Conservation (phyloP, 257 asterid genomes). For the Nicotiana obtusifolia region DNA sequence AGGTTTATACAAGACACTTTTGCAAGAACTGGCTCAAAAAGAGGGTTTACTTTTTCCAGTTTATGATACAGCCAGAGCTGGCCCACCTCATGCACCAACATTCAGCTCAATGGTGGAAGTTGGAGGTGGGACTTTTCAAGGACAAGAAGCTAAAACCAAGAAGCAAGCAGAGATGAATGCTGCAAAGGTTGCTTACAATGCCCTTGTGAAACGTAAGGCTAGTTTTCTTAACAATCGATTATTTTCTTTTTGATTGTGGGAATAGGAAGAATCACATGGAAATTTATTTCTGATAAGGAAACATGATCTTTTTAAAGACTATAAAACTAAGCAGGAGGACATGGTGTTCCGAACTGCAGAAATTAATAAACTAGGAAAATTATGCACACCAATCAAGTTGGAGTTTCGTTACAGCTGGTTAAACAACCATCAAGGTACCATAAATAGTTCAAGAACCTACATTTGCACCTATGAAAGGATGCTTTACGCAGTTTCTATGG, state of each 20-base stretch:
- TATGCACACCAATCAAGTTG: slow-evolving; percentile 1
- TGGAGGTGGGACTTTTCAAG: slow-evolving; percentile 39
- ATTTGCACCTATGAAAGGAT: not conserved
- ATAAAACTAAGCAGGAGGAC: not conserved
- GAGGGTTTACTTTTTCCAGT: slow-evolving; percentile 43
- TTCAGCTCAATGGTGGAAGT: slow-evolving; percentile 52
- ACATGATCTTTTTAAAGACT: not conserved
- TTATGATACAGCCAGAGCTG: slow-evolving; percentile 40
- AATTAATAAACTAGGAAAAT: slow-evolving; percentile 1
- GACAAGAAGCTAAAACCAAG: slow-evolving; percentile 60
- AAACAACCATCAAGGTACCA: not conserved
- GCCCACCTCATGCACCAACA: slow-evolving; percentile 40
- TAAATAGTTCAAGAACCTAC: not conserved
- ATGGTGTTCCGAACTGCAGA: not conserved
- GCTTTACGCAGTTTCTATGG: not conserved
- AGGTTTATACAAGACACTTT: slow-evolving; percentile 51
- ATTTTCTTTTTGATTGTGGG: slow-evolving; percentile 8
- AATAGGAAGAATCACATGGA: not conserved
- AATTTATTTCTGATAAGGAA: not conserved
- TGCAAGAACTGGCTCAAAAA: slow-evolving; percentile 63
- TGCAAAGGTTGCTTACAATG: slow-evolving; percentile 56
- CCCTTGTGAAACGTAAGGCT: slow-evolving; percentile 42
- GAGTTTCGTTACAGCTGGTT: not conserved
- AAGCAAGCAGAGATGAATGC: slow-evolving; percentile 82
- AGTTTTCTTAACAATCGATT: not conserved